A percentile compares a stretch with the other conserved stretches of the same genome.
phyloP scores from a whole-genome alignment of 352 stramenopile species.

The Pythium myriotylum region DNA sequence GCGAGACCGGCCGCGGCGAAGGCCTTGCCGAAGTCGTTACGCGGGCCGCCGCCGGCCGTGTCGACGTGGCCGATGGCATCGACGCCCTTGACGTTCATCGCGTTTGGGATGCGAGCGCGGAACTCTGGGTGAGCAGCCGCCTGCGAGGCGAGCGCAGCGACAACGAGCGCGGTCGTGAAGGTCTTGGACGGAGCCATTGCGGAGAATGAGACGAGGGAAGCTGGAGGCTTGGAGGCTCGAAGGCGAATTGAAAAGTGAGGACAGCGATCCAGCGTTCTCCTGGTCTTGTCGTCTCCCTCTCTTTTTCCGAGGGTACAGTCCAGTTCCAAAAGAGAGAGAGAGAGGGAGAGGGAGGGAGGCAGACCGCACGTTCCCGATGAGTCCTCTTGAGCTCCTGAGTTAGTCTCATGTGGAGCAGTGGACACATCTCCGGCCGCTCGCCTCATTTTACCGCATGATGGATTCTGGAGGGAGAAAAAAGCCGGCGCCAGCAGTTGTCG shows the following conservation, averaged over 20 bases:
- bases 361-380: not conserved
- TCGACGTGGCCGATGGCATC: conserved; percentile 37
- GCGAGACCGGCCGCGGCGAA: conserved; percentile 24
- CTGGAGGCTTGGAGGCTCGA: conserved; percentile 1
- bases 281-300: too few species aligned
- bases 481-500: not conserved
- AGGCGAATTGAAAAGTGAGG: conserved; percentile 11
- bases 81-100: conserved; percentile 16
- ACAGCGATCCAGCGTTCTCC: too few species aligned
- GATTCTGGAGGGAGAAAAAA: conserved; percentile 1
- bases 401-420: not conserved
- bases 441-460: not conserved
- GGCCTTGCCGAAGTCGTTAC: conserved; percentile 41
- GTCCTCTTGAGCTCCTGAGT: not conserved
- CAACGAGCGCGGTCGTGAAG: not conserved
- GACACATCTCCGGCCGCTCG: not conserved
- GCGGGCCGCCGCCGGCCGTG: conserved; percentile 18
- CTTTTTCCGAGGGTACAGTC: too few species aligned
- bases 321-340: too few species aligned
- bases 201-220: not conserved
- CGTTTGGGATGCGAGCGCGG: conserved; percentile 19
- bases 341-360: too few species aligned
- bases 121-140: conserved; percentile 6
- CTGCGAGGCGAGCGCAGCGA: not conserved
- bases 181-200: conserved; percentile 1